phyloP scores from a whole-genome alignment of 805 yeast genomes.

The Zygoascus tannicola region DNA sequence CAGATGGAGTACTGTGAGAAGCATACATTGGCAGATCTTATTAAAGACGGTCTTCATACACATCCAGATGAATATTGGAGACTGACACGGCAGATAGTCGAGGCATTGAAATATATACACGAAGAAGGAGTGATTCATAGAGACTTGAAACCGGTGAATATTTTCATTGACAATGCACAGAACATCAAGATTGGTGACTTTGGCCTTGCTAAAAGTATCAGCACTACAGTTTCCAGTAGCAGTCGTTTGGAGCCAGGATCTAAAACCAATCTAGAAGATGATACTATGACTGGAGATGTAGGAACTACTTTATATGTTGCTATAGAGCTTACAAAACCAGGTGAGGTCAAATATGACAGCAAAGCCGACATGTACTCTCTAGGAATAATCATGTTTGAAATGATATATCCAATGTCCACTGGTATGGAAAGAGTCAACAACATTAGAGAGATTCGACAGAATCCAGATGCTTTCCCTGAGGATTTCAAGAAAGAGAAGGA shows the following conservation, averaged over 20 bases:
- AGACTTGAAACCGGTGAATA: constrained; percentile 90
- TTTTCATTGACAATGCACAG: constrained; percentile 82
- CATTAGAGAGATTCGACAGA: constrained; percentile 52
- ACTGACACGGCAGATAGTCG: constrained; percentile 73
- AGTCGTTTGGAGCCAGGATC: neutral
- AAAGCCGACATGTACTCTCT: constrained; percentile 94
- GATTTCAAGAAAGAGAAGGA: constrained; percentile 55
- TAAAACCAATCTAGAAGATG: constrained; percentile 29
- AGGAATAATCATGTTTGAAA: constrained; percentile 92
- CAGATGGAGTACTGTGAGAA: constrained; percentile 99
- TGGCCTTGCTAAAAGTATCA: constrained; percentile 78
- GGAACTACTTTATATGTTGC: constrained; percentile 95
- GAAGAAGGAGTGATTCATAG: constrained; percentile 91
- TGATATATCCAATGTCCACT: constrained; percentile 78
- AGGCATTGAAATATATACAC: constrained; percentile 86
- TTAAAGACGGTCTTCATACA: constrained; percentile 61
- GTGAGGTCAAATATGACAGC: constrained; percentile 70
- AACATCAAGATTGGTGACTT: constrained; percentile 94
- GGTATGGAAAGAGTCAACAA: constrained; percentile 87
- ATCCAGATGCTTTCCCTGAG: constrained; percentile 57
- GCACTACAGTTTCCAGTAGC: constrained; percentile 3
- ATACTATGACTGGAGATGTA: constrained; percentile 81
- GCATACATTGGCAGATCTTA: constrained; percentile 76
- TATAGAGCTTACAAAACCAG: constrained; percentile 55
- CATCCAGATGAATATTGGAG: constrained; percentile 84